phyloP scores from a whole-genome alignment of 192 early-diverging fungal species.

The Allomyces arbusculus region DNA sequence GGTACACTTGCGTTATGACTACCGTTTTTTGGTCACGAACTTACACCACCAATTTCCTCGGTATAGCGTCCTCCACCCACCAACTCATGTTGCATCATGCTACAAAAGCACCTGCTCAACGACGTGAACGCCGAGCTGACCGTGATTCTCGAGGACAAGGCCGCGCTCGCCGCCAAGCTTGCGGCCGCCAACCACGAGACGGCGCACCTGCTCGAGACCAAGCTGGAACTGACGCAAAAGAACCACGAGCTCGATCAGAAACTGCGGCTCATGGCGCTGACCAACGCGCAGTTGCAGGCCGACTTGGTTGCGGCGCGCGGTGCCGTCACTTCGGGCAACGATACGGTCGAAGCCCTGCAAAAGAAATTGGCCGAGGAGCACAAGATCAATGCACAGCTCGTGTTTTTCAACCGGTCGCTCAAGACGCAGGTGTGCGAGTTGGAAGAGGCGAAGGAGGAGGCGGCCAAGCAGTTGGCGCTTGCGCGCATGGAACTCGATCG shows the following conservation, averaged over 20 bases:
- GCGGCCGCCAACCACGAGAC: not conserved
- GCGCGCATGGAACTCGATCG: not conserved
- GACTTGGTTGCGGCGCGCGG: not conserved
- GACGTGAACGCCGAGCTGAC: not conserved
- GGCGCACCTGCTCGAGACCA: not conserved
- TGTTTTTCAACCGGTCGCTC: not conserved
- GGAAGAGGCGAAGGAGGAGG: not conserved
- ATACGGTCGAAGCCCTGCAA: not conserved
- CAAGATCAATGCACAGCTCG: not conserved
- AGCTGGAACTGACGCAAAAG: not conserved
- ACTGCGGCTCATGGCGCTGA: not conserved
- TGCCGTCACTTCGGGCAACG: not conserved
- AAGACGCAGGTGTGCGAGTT: not conserved
- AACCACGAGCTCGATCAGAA: not conserved
- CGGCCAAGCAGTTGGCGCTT: not conserved
- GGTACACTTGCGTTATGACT: not conserved
- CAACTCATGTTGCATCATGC: not conserved
- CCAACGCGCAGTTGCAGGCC: not conserved
- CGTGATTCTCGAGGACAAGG: not conserved
- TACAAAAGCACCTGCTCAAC: not conserved
- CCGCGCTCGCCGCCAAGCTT: not conserved
- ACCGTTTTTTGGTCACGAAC: not conserved
- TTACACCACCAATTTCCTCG: not conserved
- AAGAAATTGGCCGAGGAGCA: not conserved
- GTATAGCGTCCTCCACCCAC: not conserved